Evolutionary conservation across 2,329 filamentous ascomycete genomes (phyloP).

Genomic region (Trichophyton verrucosum): DNA sequence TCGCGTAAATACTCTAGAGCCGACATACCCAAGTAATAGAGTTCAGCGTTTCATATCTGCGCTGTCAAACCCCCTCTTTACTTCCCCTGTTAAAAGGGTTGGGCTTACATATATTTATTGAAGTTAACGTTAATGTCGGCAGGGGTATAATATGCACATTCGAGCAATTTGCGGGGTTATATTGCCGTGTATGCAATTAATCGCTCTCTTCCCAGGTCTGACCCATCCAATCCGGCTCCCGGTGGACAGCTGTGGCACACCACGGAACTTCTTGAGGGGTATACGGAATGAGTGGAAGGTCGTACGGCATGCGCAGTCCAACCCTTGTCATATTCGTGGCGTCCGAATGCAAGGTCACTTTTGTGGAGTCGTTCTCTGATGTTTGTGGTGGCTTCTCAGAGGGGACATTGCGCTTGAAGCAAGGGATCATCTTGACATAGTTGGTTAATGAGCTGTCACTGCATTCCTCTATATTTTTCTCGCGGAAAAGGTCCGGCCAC

Average conservation of each 20-base stretch:
- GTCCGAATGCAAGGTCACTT: background rate
- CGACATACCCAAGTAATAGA: background rate
- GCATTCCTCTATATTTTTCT: slow-evolving; percentile 5
- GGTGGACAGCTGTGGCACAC: slow-evolving; percentile 53
- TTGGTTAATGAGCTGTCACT: background rate
- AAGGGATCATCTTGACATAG: slow-evolving; percentile 50
- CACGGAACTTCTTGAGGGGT: slow-evolving; percentile 54
- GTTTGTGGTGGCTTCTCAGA: slow-evolving; percentile 8
- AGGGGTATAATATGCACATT: background rate
- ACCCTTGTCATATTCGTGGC: slow-evolving; percentile 33
- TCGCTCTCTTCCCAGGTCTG: slow-evolving; percentile 24
- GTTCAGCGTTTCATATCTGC: background rate
- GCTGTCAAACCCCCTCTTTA: background rate
- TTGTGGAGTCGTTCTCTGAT: background rate
- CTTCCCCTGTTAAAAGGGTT: background rate
- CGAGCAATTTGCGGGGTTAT: background rate
- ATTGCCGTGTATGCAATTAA: background rate
- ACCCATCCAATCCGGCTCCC: slow-evolving; percentile 50
- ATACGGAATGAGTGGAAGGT: slow-evolving; percentile 60
- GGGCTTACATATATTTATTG: background rate
- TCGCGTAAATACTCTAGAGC: background rate
- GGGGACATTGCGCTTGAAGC: slow-evolving; percentile 52
- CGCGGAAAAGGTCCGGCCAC: slow-evolving; percentile 52
- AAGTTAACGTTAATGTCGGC: background rate
- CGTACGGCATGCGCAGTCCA: slow-evolving; percentile 71